Percentiles rank a stretch among this genome's conserved stretches.
phyloP scores from a whole-genome alignment of 306 rosid genomes.

The Quercus gilva region DNA sequence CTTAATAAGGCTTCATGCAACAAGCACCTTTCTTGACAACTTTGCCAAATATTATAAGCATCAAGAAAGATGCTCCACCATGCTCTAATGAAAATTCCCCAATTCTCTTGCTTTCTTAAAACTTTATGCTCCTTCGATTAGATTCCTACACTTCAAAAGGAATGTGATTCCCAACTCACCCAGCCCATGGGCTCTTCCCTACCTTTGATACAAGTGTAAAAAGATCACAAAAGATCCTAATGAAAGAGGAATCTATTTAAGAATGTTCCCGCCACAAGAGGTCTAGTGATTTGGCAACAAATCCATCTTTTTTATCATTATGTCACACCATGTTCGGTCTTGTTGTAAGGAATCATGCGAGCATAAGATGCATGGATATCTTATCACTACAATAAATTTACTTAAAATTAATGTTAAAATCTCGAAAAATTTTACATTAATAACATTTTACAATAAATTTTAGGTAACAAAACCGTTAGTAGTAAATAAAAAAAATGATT shows the following conservation, averaged over 20 bases:
- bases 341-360: conserved; percentile 11
- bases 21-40: too few relatives aligned
- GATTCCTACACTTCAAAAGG: conserved; percentile 14
- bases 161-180: conserved; percentile 42
- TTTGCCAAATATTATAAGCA: neutral
- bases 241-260: neutral
- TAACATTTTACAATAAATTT: too few relatives aligned
- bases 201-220: neutral
- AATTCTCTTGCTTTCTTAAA: neutral
- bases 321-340: neutral
- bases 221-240: neutral
- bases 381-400: neutral
- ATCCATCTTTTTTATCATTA: neutral
- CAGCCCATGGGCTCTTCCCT: neutral
- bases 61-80: neutral
- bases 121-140: neutral
- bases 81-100: neutral
- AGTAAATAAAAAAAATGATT: too few relatives aligned
- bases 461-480: too few relatives aligned
- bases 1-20: too few relatives aligned
- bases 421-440: neutral
- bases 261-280: conserved; percentile 1
- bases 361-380: conserved; percentile 1
- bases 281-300: neutral
- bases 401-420: neutral